A percentile compares a stretch with the other conserved stretches of the same genome.
Evolutionary conservation across 768 basidiomycete species (phyloP).

Genomic region (Trametes coccinea): DNA sequence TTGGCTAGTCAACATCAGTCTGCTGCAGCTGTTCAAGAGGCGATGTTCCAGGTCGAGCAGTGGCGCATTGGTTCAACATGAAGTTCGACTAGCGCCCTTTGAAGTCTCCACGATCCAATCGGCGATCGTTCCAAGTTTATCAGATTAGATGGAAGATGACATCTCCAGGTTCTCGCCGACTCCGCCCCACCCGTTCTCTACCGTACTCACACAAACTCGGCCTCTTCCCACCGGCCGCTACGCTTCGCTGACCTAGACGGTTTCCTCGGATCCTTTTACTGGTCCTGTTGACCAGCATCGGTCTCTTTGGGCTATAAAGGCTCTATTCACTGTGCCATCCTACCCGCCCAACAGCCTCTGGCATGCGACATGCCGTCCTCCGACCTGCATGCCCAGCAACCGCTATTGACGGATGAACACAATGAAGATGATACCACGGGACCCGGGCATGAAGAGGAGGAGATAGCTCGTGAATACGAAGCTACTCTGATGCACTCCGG

Average conservation of each 20-base stretch:
- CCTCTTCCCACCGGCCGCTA: constrained; percentile 8
- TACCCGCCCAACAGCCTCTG: background rate
- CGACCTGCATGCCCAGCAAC: background rate
- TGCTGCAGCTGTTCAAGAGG: too few relatives aligned
- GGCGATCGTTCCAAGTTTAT: constrained; percentile 8
- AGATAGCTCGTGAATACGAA: background rate
- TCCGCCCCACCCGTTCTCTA: constrained; percentile 12
- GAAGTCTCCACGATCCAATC: background rate
- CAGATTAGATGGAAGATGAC: constrained; percentile 19
- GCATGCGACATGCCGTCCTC: background rate
- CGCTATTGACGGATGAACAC: background rate
- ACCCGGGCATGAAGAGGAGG: background rate
- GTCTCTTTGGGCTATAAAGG: background rate
- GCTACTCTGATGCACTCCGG: background rate
- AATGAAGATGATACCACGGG: background rate
- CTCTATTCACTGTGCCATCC: background rate
- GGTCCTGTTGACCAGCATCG: background rate
- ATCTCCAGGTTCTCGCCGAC: background rate
- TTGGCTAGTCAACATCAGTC: too few relatives aligned
- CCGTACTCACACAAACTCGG: constrained; percentile 4
- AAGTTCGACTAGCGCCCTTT: background rate
- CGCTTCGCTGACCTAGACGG: background rate
- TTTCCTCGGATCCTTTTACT: background rate
- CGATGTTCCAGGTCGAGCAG: background rate
- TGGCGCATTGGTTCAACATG: background rate